Base-by-base conservation (phyloP, 257 asterid genomes). In the Mentha longifolia region DNA sequence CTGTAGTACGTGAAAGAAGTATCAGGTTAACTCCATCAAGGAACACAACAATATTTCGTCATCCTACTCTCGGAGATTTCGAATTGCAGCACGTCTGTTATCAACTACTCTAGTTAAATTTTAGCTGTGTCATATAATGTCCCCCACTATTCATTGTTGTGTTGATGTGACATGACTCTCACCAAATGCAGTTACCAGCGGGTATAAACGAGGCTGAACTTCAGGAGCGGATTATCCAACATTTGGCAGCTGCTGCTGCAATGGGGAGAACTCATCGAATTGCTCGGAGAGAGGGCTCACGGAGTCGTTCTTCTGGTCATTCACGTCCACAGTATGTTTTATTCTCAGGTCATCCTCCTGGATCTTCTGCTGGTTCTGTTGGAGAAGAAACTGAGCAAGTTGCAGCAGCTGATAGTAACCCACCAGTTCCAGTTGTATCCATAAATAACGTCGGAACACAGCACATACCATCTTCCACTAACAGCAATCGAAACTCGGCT, bases 201-300 rank as follows among this genome's bases (percentile, higher is more conserved):
- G 93, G 89, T 56, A 74, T 85, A 55, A 83, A 82, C 61, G 85
- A 85, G 63, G 64, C 90, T 65, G 98, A 85, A 70, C 88, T 94
- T 70, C 97, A 94, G 84, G 98, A 91, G 42, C 82, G 93, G 64
- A 89, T 94, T 69, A 80, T 94, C 72, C 98, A 87, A 82, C 99
- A 92, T 79, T 80, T 94, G 79, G 96, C 97, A 16, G 95, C 92
- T 20, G 97, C 96, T 39, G 96, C 96, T 61, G 94, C 98, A 45
- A 89, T 91, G 93, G 93, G 96, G 50, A 80, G 99, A 79, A 82
- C 92, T 47, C 96, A 74, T 28, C 93, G 78, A 56, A 67, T 73
- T 57, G 85, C 84, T 54, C 83, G 89, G 74, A 91, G 96, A 70
- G 96, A 88, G 67, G 83, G 85, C 71, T 72, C 86, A 47, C 84